Evolutionary conservation across 2,329 filamentous ascomycete species (phyloP), one percentile per base, ranked within the genome.

Genomic region (Diaporthe amygdali): DNA sequence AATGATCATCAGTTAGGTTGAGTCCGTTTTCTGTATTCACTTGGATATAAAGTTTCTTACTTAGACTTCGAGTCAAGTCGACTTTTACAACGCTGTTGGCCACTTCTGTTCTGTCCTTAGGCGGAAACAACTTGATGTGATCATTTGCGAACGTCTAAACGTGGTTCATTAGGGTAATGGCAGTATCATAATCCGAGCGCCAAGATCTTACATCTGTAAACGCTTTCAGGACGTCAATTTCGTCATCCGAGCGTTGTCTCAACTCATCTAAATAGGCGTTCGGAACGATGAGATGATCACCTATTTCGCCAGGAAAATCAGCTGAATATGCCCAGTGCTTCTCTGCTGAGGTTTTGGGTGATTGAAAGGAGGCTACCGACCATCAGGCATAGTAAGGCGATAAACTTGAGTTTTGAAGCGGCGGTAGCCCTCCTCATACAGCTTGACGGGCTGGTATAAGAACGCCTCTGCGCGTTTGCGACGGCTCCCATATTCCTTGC

Each of bases 201-300:
- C 51, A 12, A 15, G 5, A 27, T 2, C 27, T 37, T 27, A 74
- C 73, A 68, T 73, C 69, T 22, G 51, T 41, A 46, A 74, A 63
- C 8, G 76, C 73, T 41, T 75, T 76, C 12, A 74, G 37, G n/a
- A 78, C 76, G 68, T 76, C 74, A 10, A 81, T 72, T n/a, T 77
- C 69, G 27, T 78, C 74, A 30, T 81, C 79, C 14, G 78, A 74
- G 2, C 76, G 72, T 7, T 73, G 68, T 46, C 76, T 74, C 25
- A 80, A 71, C 74, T 81, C 79, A 34, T 78, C 75, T 9, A 80
- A 69, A 12, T 76, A 76, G 5, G 70, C 41, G 27, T 72, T 73
- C 0, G 79, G 79, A 3, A 80, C 55, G 0, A 81, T 71, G n/a
- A 79, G 72, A 32, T 73, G 74, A n/a, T 79, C 78, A 22, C 76